Conservation (phyloP, 2,329 filamentous ascomycete species). For the Tolypocladium tundrense region DNA sequence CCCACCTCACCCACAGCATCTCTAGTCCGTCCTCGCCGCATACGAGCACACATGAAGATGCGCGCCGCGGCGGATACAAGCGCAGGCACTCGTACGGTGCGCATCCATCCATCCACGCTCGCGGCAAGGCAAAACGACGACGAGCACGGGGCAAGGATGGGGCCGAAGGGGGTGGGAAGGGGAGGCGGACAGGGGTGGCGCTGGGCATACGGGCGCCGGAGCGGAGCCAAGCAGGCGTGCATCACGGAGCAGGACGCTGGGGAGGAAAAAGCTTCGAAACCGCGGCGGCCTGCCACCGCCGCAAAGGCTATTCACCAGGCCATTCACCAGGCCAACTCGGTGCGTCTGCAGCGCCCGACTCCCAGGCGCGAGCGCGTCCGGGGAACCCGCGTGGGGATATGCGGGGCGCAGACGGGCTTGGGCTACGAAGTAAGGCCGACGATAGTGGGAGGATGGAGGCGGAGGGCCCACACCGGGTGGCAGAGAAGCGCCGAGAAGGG, state of each 20-base stretch:
- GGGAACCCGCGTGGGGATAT: constrained; percentile 15
- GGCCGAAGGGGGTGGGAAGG: neutral
- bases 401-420: constrained; percentile 8
- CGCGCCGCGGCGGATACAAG: neutral
- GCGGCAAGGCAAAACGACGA: neutral
- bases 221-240: neutral
- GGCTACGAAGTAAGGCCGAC: constrained; percentile 23
- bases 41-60: neutral
- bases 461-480: constrained; percentile 3
- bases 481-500: constrained; percentile 26
- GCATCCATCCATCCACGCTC: neutral
- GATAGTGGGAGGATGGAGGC: constrained; percentile 3
- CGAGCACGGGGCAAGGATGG: neutral
- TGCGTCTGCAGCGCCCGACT: neutral
- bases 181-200: neutral
- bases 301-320: neutral
- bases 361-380: constrained; percentile 9
- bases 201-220: neutral
- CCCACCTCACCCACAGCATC: neutral
- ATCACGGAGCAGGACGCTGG: neutral
- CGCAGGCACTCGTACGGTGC: too few relatives aligned
- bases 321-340: neutral
- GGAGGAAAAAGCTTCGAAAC: neutral
- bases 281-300: neutral
- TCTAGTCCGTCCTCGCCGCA: too few relatives aligned